Evolutionary conservation across 192 early-diverging fungal genomes (phyloP), one percentile per base, ranked within the genome.

Genomic region (Linnemannia hyalina): DNA sequence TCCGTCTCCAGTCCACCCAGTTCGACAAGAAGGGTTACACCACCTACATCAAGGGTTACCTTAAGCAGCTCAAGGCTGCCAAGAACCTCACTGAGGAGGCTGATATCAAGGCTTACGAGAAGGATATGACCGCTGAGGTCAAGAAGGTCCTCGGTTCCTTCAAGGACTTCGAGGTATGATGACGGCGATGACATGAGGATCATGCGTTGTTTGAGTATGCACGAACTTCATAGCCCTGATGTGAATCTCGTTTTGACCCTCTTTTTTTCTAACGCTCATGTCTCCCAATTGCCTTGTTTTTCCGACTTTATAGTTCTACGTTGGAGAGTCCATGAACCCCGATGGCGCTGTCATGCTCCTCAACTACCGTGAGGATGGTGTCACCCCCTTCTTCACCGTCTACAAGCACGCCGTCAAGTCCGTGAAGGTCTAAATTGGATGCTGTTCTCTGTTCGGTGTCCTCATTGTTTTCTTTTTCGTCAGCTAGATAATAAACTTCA

Each of bases 11-110:
- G 78, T 65, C 78, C 70, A 97, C 95, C 85, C 70, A 47, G 29
- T 98, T 98, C 82, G 96, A 96, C 90, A 98, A 98, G 93, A 97
- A 97, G 95, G 90, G 92, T 42, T 97, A 95, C 93, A 94, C 93
- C 91, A 85, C 89, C 88, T 97, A 98, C 92, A 93, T 97, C 88
- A 97, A 98, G 94, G 95, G 94, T 75, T 98, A 97, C 94, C 91
- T 98, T 92, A 97, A 97, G 96, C 82, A 86, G 16, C 40, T 98
- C 83, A 92, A 93, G 92, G 90, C 81, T 11, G 89, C 93, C 85
- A 84, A 97, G 32, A 86, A 70, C 88, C 91, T 87, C 82, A 68
- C 60, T 83, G 91, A 94, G 41, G 93, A 95, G 49, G 89, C 91
- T 49, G 83, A 88, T 10, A 75, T 92, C 42, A 88, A 89, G 23